Evolutionary conservation across 108 stramenopile species (phyloP).

Genomic region (Nitzschia sp.): DNA sequence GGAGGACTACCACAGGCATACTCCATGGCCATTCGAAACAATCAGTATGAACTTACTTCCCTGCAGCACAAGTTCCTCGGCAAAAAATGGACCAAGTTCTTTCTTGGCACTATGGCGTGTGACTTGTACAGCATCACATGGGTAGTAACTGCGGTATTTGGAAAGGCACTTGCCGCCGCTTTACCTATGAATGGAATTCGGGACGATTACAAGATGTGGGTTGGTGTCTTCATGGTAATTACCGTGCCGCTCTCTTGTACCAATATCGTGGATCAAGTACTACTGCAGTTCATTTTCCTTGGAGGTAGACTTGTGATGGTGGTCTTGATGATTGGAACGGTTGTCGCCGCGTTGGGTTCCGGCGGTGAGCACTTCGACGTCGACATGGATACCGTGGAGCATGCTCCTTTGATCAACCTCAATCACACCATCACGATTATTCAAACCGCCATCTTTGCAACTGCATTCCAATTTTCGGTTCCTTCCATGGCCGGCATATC

Average conservation of each 20-base stretch:
- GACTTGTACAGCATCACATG: conserved; percentile 23
- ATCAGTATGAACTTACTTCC: neutral
- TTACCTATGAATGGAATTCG: neutral
- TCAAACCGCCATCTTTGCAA: conserved; percentile 17
- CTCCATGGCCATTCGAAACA: conserved; percentile 6
- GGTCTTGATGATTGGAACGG: conserved; percentile 17
- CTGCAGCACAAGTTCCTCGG: neutral
- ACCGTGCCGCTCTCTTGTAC: conserved; percentile 21
- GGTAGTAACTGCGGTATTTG: conserved; percentile 19
- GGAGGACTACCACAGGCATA: neutral
- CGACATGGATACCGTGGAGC: neutral
- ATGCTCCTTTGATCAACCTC: neutral
- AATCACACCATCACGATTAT: conserved; percentile 7
- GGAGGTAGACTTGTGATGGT: conserved; percentile 20
- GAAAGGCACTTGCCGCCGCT: conserved; percentile 12
- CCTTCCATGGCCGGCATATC: conserved; percentile 2
- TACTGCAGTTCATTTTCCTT: conserved; percentile 19
- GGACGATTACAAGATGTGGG: conserved; percentile 16
- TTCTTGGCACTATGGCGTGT: neutral
- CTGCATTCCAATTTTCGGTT: conserved; percentile 26
- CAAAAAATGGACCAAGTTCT: neutral
- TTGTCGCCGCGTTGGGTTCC: neutral
- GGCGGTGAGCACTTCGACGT: neutral
- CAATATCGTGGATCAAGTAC: conserved; percentile 15
- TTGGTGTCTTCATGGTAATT: conserved; percentile 9